phyloP scores from a whole-genome alignment of 2,329 filamentous ascomycete species.

The Ascocoryne sarcoides region DNA sequence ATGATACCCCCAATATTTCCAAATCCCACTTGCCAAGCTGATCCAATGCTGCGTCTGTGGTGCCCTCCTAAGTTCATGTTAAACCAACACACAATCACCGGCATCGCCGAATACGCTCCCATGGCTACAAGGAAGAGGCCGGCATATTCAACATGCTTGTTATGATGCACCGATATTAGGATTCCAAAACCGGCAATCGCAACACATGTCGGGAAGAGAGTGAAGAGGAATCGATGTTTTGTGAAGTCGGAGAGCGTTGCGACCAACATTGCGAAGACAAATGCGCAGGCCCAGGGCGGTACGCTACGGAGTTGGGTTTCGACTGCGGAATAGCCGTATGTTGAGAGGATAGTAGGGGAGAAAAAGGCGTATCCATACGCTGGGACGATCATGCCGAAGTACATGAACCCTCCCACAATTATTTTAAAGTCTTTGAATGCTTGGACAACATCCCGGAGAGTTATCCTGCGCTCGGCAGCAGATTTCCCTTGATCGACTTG shows the following conservation, averaged over 20 bases:
- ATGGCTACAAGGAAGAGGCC: slow-evolving; percentile 75
- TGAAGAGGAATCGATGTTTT: slow-evolving; percentile 67
- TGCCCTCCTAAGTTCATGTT: slow-evolving; percentile 73
- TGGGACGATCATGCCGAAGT: slow-evolving; percentile 69
- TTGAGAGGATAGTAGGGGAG: slow-evolving; percentile 60
- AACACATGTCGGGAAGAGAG: slow-evolving; percentile 58
- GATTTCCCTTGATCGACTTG: slow-evolving; percentile 60
- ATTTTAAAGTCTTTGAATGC: slow-evolving; percentile 70
- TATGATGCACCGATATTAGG: slow-evolving; percentile 61
- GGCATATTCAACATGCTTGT: slow-evolving; percentile 60
- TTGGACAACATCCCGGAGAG: slow-evolving; percentile 45
- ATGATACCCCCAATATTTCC: slow-evolving; percentile 76
- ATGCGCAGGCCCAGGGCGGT: slow-evolving; percentile 61
- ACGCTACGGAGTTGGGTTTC: slow-evolving; percentile 42
- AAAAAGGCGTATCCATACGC: slow-evolving; percentile 76
- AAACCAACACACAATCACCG: slow-evolving; percentile 76
- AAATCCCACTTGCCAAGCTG: slow-evolving; percentile 70
- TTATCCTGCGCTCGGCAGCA: slow-evolving; percentile 53
- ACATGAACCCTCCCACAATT: slow-evolving; percentile 69
- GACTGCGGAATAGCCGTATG: slow-evolving; percentile 52
- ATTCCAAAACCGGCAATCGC: slow-evolving; percentile 68
- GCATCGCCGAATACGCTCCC: slow-evolving; percentile 81
- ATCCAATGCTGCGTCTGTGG: slow-evolving; percentile 59
- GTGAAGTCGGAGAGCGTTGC: slow-evolving; percentile 64
- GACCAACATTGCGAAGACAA: slow-evolving; percentile 67